Percentiles rank a stretch among this genome's conserved stretches.
Conservation (phyloP, 2,329 filamentous ascomycete species). For the Tolypocladium guangdongense region DNA sequence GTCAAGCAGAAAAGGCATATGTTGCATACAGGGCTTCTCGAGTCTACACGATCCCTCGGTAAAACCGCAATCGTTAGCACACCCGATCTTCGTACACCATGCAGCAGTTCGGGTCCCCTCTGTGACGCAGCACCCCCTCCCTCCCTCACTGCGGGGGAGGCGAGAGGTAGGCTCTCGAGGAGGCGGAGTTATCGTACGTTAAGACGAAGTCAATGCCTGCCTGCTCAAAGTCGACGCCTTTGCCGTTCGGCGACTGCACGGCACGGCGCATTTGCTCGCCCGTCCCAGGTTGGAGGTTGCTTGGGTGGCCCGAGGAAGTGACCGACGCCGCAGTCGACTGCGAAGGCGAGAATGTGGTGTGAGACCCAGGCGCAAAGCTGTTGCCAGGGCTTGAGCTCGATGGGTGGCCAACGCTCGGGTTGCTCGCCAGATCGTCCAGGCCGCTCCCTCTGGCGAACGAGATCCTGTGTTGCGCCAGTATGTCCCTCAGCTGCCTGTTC, state of each 20-base stretch:
- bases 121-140: constrained; percentile 2
- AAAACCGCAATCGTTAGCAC: constrained; percentile 33
- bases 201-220: constrained; percentile 84
- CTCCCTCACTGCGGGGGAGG: constrained; percentile 43
- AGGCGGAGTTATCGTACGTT: constrained; percentile 58
- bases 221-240: constrained; percentile 62
- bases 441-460: constrained; percentile 15
- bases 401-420: constrained; percentile 31
- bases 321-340: constrained; percentile 30
- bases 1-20: constrained; percentile 69
- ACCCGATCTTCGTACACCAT: constrained; percentile 12
- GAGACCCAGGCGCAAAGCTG: constrained; percentile 44
- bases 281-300: constrained; percentile 15
- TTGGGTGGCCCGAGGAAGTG: constrained; percentile 21
- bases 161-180: constrained; percentile 55
- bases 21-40: constrained; percentile 88
- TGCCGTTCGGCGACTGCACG: constrained; percentile 17
- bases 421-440: constrained; percentile 33
- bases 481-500: constrained; percentile 59
- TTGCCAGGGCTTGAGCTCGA: constrained; percentile 45
- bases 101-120: constrained; percentile 7
- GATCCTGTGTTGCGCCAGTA: constrained; percentile 44
- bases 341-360: constrained; percentile 35
- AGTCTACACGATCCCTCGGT: constrained; percentile 48
- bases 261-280: constrained; percentile 19